Base-by-base conservation (phyloP, 768 basidiomycete species). In the Neoboletus subvelutipes region DNA sequence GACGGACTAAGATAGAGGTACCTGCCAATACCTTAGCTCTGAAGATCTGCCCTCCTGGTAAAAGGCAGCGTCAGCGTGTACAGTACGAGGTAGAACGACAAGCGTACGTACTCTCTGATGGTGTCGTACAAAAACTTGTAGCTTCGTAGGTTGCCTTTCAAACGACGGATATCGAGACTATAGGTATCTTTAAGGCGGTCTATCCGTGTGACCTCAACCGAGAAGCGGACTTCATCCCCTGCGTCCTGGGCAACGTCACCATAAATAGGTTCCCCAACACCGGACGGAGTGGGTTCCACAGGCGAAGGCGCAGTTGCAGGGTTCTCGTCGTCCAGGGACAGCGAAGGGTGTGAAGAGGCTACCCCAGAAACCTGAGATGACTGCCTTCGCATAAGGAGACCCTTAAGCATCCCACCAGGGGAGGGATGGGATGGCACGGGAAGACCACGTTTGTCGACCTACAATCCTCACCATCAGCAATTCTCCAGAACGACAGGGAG, bases 211-310 rank as follows among this genome's bases (percentile, higher is more conserved):
- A 99, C 75, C 77, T 99, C 97, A 59, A 98, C 89, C 13, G 86
- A 92, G 78, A 98, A 98, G 63, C 92, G 85, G 63, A 99, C 93
- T 84, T 98, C 97, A 64, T 96, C 96, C 31, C 94, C 94, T 20
- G 84, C 83, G 67, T 98, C 97, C 63, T 90, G 83, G 5, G 79
- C 69, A n/a, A 76, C 64, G 55, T 91, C 91, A 15, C 95, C 95
- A 66, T 96, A 98, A 22, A 87, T 68, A 22, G 86, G 75, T 53
- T 87, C 82, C n/a, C 66, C 62, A 50, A 73, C 74, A 45, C 64
- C 49, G 0, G 64, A 55, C n/a, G 76, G 37, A 9, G 71, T 63
- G n/a, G 69, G 56, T 57, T 84, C 83, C 28, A 68, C 63, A 12
- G 71, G 72, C 4, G 64, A 69, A 15, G 68, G 50, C 20, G 58